A percentile compares a stretch with the other conserved stretches of the same genome.
Conservation (phyloP, 179 eudicot genomes). For the Vitellaria paradoxa region DNA sequence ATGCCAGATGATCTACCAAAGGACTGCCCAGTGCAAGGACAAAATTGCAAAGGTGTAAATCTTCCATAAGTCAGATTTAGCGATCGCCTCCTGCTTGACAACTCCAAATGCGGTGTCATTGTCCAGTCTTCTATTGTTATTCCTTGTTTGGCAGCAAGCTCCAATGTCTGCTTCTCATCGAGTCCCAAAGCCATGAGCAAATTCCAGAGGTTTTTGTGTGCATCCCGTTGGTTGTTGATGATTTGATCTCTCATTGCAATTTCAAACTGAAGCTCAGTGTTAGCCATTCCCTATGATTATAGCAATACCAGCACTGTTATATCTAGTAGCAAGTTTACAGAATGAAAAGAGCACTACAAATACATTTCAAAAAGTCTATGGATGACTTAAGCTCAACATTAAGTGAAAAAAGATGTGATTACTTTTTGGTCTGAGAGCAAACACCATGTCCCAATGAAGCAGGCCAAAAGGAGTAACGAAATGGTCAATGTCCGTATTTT, state of each 20-base stretch:
- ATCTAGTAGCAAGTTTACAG: background rate
- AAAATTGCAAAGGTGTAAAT: slow-evolving; percentile 16
- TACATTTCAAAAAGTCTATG: background rate
- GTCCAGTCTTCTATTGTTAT: slow-evolving; percentile 48
- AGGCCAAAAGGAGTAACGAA: background rate
- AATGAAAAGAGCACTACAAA: background rate
- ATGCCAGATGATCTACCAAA: slow-evolving; percentile 26
- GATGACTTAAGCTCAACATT: background rate
- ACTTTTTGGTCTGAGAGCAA: background rate
- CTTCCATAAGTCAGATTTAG: slow-evolving; percentile 17
- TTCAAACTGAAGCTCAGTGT: slow-evolving; percentile 81
- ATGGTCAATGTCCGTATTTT: background rate
- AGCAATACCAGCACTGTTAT: background rate
- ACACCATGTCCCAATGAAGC: background rate
- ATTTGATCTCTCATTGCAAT: slow-evolving; percentile 83
- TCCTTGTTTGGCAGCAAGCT: slow-evolving; percentile 61
- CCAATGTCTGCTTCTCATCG: slow-evolving; percentile 48
- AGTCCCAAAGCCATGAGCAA: slow-evolving; percentile 54
- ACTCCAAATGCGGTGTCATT: slow-evolving; percentile 27
- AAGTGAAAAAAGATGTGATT: background rate
- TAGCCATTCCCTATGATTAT: slow-evolving; percentile 62
- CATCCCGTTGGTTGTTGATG: slow-evolving; percentile 65
- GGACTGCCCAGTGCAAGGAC: slow-evolving; percentile 26
- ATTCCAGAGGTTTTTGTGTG: slow-evolving; percentile 65
- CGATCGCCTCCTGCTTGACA: slow-evolving; percentile 20